Conservation (phyloP, 2,329 filamentous ascomycete genomes). For the Alternaria dauci region DNA sequence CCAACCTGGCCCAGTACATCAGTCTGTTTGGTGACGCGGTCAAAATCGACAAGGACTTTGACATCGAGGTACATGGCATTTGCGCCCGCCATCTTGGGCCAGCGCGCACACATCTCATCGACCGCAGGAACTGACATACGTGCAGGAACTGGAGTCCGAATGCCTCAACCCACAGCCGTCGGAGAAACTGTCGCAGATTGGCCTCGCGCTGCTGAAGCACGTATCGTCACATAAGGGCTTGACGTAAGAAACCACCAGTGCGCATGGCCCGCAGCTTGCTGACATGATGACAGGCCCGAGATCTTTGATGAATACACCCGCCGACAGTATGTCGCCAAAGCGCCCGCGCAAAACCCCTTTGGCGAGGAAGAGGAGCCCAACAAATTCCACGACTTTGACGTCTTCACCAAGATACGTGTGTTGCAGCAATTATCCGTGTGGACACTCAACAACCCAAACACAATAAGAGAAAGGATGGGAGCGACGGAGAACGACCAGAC, state of each 20-base stretch:
- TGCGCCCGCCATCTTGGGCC: conserved; percentile 31
- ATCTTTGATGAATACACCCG: conserved; percentile 94
- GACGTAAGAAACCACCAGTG: conserved; percentile 68
- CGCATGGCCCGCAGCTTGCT: conserved; percentile 14
- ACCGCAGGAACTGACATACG: conserved; percentile 37
- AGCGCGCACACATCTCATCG: conserved; percentile 19
- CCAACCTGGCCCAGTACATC: conserved; percentile 92
- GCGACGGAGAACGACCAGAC: conserved; percentile 84
- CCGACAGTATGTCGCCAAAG: conserved; percentile 85
- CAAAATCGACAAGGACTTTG: conserved; percentile 87
- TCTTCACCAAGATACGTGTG: conserved; percentile 81
- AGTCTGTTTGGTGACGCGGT: conserved; percentile 87
- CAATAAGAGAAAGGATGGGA: conserved; percentile 84
- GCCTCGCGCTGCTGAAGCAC: conserved; percentile 86
- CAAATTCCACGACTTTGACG: conserved; percentile 81
- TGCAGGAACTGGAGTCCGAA: conserved; percentile 85
- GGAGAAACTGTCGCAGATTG: conserved; percentile 78
- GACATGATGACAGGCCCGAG: conserved; percentile 67
- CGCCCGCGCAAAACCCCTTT: conserved; percentile 82
- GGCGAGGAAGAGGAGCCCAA: conserved; percentile 76
- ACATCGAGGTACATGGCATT: conserved; percentile 76
- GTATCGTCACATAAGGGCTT: conserved; percentile 93
- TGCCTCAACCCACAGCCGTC: conserved; percentile 81
- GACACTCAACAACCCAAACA: conserved; percentile 86
- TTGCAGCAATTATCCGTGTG: conserved; percentile 90